Evolutionary conservation across 2,329 filamentous ascomycete species (phyloP).

Genomic region (Penicillium nordicum): DNA sequence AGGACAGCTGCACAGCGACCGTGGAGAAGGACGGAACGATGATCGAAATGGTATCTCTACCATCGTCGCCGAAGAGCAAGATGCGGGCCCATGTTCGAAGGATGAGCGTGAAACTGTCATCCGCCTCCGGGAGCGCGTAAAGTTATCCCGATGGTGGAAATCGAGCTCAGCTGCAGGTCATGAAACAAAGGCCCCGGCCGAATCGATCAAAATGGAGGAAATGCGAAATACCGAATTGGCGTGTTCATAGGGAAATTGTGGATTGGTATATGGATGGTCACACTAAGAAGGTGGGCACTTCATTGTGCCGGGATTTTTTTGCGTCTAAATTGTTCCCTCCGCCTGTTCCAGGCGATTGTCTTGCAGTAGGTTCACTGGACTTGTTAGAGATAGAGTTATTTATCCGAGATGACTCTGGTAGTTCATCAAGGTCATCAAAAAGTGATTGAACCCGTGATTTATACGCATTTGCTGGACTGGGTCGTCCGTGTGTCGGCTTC

Average conservation of each 20-base stretch:
- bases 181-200: conserved; percentile 4
- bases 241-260: conserved; percentile 1
- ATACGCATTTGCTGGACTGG: conserved; percentile 9
- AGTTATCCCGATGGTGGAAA: conserved; percentile 13
- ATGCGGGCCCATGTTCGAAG: conserved; percentile 30
- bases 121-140: conserved; percentile 21
- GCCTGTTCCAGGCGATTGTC: conserved; percentile 13
- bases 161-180: background rate
- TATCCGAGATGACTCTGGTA: conserved; percentile 30
- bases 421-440: conserved; percentile 40
- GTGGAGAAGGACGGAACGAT: conserved; percentile 29
- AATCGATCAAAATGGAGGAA: conserved; percentile 3
- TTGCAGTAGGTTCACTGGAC: conserved; percentile 14
- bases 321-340: conserved; percentile 22
- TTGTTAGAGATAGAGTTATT: conserved; percentile 22
- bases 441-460: conserved; percentile 33
- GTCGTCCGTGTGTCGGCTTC: conserved; percentile 8
- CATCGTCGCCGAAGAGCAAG: conserved; percentile 27
- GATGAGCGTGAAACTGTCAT: conserved; percentile 28
- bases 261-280: conserved; percentile 22
- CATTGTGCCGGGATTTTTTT: conserved; percentile 40
- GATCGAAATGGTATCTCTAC: conserved; percentile 24
- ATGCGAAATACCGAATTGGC: background rate
- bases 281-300: conserved; percentile 45
- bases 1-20: conserved; percentile 29